phyloP scores from a whole-genome alignment of 2,329 filamentous ascomycete genomes.

The Fusarium torreyae region DNA sequence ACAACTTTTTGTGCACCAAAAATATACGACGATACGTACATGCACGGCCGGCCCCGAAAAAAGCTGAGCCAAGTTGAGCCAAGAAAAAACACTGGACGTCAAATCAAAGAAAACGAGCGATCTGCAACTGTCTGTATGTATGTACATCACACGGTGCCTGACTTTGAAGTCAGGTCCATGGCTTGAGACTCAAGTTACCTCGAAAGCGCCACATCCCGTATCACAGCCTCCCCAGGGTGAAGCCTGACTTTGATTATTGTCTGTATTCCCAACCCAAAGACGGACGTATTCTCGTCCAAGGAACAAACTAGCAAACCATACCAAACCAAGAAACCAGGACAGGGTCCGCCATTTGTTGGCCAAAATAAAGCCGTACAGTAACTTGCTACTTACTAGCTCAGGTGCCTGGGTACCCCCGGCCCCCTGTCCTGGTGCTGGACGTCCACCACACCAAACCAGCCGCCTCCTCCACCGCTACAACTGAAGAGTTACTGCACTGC shows the following conservation, averaged over 20 bases:
- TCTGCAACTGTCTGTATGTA: constrained; percentile 13
- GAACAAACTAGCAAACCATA: not conserved
- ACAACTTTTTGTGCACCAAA: constrained; percentile 31
- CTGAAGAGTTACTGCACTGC: constrained; percentile 16
- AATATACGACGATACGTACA: constrained; percentile 30
- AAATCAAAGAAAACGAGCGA: constrained; percentile 41
- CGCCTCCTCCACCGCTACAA: constrained; percentile 44
- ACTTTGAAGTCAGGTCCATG: not conserved
- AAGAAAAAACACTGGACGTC: constrained; percentile 38
- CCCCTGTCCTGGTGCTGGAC: constrained; percentile 40
- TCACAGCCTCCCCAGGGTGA: constrained; percentile 18
- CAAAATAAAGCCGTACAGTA: constrained; percentile 43
- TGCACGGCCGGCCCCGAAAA: constrained; percentile 41
- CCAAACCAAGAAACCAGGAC: constrained; percentile 11
- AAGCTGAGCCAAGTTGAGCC: constrained; percentile 27
- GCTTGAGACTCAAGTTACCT: constrained; percentile 9
- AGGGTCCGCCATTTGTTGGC: constrained; percentile 43
- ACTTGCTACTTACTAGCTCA: constrained; percentile 39
- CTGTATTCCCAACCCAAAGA: constrained; percentile 7
- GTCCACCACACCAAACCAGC: constrained; percentile 47
- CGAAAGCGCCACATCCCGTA: constrained; percentile 35
- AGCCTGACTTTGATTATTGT: not conserved
- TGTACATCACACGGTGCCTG: constrained; percentile 30
- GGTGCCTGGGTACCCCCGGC: constrained; percentile 36
- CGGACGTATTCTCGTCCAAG: constrained; percentile 22